phyloP scores from a whole-genome alignment of 768 basidiomycete genomes.

The Boletus barrowsii region DNA sequence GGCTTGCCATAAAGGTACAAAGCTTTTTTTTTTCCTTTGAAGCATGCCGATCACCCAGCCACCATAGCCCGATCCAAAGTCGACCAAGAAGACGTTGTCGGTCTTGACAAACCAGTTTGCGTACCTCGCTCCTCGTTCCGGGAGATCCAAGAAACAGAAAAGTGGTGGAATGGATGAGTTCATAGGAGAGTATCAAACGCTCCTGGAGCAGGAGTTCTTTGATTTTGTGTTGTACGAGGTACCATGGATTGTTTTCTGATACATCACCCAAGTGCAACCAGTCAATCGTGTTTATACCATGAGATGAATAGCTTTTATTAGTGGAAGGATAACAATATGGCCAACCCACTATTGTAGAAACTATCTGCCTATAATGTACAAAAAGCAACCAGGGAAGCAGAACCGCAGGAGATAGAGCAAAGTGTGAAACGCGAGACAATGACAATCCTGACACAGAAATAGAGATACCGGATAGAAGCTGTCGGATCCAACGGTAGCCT shows the following conservation, averaged over 20 bases:
- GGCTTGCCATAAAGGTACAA: conserved; percentile 73
- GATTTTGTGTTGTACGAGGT: conserved; percentile 95
- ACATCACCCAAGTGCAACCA: neutral
- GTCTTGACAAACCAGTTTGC: conserved; percentile 73
- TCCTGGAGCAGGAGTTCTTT: conserved; percentile 95
- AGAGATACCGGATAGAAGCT: conserved; percentile 16
- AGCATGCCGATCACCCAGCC: neutral
- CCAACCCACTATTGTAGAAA: conserved; percentile 54
- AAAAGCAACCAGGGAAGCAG: conserved; percentile 24
- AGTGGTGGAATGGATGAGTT: conserved; percentile 59
- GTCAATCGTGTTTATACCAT: conserved; percentile 3
- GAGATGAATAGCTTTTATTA: conserved; percentile 48
- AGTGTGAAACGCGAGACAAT: conserved; percentile 12
- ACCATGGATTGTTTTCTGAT: conserved; percentile 77
- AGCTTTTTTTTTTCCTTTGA: neutral
- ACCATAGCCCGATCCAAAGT: conserved; percentile 80
- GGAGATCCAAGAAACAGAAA: conserved; percentile 39
- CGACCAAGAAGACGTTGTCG: conserved; percentile 72
- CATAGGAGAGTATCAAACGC: conserved; percentile 84
- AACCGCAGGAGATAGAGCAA: conserved; percentile 26
- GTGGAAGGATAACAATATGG: conserved; percentile 59
- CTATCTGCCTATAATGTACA: conserved; percentile 43
- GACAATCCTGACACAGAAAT: conserved; percentile 16
- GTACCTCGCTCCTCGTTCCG: conserved; percentile 73
- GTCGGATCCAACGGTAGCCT: conserved; percentile 12